Evolutionary conservation across 2,329 filamentous ascomycete species (phyloP).

Genomic region (Iodosphaeria phyllophila): DNA sequence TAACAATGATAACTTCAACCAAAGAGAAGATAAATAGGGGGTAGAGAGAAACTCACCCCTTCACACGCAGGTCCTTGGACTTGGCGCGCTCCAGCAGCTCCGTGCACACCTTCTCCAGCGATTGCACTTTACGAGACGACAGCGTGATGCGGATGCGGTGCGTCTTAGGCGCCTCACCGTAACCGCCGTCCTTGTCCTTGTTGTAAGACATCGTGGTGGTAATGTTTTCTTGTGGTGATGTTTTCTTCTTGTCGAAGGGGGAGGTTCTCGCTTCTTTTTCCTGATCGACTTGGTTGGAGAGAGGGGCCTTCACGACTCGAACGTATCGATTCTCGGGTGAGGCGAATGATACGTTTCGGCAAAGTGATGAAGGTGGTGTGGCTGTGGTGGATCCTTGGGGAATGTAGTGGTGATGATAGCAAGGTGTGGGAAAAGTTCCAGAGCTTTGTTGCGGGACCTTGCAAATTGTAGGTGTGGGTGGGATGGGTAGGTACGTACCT

Average conservation of each 20-base stretch:
- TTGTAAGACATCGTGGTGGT: slow-evolving; percentile 67
- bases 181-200: slow-evolving; percentile 91
- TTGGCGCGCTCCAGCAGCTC: slow-evolving; percentile 98
- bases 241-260: too few species aligned
- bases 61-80: slow-evolving; percentile 95
- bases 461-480: too few species aligned
- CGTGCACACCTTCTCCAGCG: slow-evolving; percentile 94
- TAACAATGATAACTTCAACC: too few species aligned
- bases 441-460: too few species aligned
- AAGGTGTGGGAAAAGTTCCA: too few species aligned
- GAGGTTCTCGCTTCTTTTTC: too few species aligned
- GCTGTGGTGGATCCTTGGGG: slow-evolving; percentile 5
- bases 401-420: slow-evolving; percentile 1
- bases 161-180: slow-evolving; percentile 47
- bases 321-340: slow-evolving; percentile 21
- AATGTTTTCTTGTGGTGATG: too few species aligned
- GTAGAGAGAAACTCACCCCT: too few species aligned
- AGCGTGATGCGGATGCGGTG: slow-evolving; percentile 61
- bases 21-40: too few species aligned
- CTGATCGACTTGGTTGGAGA: too few species aligned
- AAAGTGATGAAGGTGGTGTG: slow-evolving; percentile 53
- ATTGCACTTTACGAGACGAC: slow-evolving; percentile 81
- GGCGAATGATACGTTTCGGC: slow-evolving; percentile 54
- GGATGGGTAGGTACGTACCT: too few species aligned
- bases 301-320: slow-evolving; percentile 60